Evolutionary conservation across 169 alveolate genomes (phyloP).

Genomic region (Cryptosporidium ryanae): DNA sequence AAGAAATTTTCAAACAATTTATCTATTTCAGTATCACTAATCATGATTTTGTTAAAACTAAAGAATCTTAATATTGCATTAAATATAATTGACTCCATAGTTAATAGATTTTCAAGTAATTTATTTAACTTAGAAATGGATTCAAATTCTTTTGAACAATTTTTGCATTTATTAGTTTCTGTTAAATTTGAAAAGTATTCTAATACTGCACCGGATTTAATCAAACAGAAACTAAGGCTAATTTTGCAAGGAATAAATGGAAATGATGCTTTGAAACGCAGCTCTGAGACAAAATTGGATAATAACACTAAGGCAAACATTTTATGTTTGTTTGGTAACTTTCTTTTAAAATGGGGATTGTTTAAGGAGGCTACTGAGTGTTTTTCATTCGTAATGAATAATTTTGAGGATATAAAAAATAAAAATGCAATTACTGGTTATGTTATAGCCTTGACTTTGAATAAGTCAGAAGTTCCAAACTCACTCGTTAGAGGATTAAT

Average conservation of each 20-base stretch:
- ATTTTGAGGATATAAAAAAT: constrained; percentile 1
- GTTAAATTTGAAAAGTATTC: constrained; percentile 20
- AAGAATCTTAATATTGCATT: constrained; percentile 2
- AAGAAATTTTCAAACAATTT: constrained; percentile 18
- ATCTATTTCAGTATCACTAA: constrained; percentile 18
- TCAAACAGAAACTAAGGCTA: constrained; percentile 3
- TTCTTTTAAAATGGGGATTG: constrained; percentile 5
- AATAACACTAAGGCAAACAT: not conserved
- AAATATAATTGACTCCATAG: constrained; percentile 12
- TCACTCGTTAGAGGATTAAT: constrained; percentile 21
- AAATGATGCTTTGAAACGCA: not conserved
- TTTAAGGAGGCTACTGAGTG: constrained; percentile 37
- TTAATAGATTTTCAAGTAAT: not conserved
- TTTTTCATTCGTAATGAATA: constrained; percentile 26
- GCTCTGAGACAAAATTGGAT: not conserved
- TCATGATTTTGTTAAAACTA: constrained; percentile 21
- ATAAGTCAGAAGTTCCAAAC: not conserved
- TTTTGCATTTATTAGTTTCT: not conserved
- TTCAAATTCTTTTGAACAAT: constrained; percentile 16
- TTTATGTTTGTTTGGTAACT: constrained; percentile 45
- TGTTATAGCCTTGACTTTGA: constrained; percentile 8
- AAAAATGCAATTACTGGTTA: constrained; percentile 43
- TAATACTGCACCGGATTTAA: constrained; percentile 12
- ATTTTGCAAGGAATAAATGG: not conserved
- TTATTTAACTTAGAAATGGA: constrained; percentile 4